Conservation (phyloP, 495 filamentous ascomycete genomes). For the Schizothecium vesticola region DNA sequence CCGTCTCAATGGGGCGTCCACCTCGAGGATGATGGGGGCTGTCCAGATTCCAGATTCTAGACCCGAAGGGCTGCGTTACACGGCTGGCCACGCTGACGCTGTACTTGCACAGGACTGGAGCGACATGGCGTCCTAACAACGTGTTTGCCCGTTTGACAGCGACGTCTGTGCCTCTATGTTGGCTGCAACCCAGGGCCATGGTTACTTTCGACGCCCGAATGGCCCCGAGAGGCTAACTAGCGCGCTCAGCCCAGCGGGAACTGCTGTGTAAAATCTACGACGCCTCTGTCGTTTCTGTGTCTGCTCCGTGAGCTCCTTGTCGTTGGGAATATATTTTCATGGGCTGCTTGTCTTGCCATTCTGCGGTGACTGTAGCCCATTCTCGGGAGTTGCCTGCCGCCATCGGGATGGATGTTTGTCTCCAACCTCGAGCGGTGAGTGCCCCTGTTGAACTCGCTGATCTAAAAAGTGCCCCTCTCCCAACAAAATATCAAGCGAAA, state of each 20-base stretch:
- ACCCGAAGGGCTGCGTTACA: not conserved
- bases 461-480: not conserved
- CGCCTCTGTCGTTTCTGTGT: not conserved
- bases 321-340: slow-evolving; percentile 4
- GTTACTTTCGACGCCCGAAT: slow-evolving; percentile 14
- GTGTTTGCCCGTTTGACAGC: not conserved
- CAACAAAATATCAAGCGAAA: not conserved
- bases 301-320: slow-evolving; percentile 1
- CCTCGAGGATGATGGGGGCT: not conserved
- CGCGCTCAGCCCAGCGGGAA: slow-evolving; percentile 31
- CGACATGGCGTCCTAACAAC: not conserved
- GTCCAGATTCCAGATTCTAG: not conserved
- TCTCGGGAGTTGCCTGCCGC: not conserved
- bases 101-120: not conserved
- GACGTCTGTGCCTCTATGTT: not conserved
- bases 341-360: not conserved
- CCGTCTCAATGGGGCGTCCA: slow-evolving; percentile 3
- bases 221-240: slow-evolving; percentile 6
- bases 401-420: too few species aligned
- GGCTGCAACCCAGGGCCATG: slow-evolving; percentile 4
- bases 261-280: slow-evolving; percentile 22
- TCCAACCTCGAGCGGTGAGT: not conserved
- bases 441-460: not conserved
- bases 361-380: not conserved
- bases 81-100: not conserved